Evolutionary conservation across 2,329 filamentous ascomycete species (phyloP), one percentile per base, ranked within the genome.

Genomic region (Aspergillus sp.): DNA sequence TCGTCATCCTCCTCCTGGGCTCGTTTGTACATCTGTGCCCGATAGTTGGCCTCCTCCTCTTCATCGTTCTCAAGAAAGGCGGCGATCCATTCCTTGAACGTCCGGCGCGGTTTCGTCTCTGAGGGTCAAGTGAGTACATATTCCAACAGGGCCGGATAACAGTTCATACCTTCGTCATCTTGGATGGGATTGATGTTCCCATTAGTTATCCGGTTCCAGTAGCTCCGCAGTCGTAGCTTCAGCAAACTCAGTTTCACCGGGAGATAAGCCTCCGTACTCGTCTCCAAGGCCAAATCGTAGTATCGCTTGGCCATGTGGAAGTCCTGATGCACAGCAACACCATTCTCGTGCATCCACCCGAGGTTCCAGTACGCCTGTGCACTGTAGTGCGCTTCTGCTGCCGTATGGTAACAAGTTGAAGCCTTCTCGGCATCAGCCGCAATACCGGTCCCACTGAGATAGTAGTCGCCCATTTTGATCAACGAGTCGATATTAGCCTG

Each of bases 311-410:
- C 94, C 52, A 99, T 85, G 67, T 99, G 94, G 70, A 95, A 99
- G 68, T 99, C 94, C 69, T 99, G 94, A 50, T 89, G 88, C 17
- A 97, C 83, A 2, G 92, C 91, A 46, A 97, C 81, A 6, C 94
- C 94, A 65, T 97, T 97, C 73, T 99, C 94, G 66, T 99, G 91
- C 93, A 99, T 97, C 94, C 94, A 99, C 4, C 94, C 95, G 13
- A 99, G 79, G 64, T 99, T 97, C 83, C 91, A 99, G 52, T 97
- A 84, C 13, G 95, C 94, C 73, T 99, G 95, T 2, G 93, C 94
- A 62, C 91, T 96, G 66, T 91, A 88, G 61, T 93, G 86, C 54
- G 89, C 91, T 67, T 99, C 94, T 0, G 92, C 92, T 1, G 94
- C 94, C 3, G 90, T 89, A 49, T 89, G 88, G 65, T 99, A 99